Conservation (phyloP, 1,284 basidiomycete species). For the Fistulinella cinereoalba region DNA sequence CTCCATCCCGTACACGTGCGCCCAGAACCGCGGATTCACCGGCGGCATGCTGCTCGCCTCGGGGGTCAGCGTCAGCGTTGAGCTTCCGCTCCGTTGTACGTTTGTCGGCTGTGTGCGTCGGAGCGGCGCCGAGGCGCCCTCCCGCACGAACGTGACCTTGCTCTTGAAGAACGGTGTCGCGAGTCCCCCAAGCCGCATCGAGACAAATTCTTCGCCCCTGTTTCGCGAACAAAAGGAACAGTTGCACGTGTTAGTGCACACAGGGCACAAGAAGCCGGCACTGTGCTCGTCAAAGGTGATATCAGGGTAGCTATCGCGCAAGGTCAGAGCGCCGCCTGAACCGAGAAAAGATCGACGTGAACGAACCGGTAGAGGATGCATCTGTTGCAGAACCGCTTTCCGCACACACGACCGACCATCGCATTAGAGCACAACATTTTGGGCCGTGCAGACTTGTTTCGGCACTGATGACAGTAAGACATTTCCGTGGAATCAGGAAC, state of each 20-base stretch:
- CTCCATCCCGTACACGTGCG: conserved; percentile 33
- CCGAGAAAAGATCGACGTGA: neutral
- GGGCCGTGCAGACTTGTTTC: conserved; percentile 18
- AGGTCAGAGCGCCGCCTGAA: neutral
- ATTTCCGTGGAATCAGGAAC: neutral
- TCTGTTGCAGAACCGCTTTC: conserved; percentile 31
- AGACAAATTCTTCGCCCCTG: conserved; percentile 31
- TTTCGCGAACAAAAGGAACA: conserved; percentile 26
- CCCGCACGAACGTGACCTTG: conserved; percentile 27
- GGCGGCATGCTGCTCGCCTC: neutral
- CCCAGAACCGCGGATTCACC: conserved; percentile 26
- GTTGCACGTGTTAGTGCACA: conserved; percentile 32
- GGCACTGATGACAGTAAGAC: conserved; percentile 30
- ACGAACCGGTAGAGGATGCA: conserved; percentile 29
- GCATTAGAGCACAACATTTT: conserved; percentile 33
- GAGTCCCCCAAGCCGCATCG: conserved; percentile 27
- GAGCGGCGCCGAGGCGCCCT: conserved; percentile 2
- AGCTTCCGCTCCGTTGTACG: neutral
- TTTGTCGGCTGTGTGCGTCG: neutral
- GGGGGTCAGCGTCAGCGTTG: conserved; percentile 6
- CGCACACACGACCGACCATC: conserved; percentile 13
- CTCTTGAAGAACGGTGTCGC: conserved; percentile 23
- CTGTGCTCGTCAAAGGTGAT: conserved; percentile 28
- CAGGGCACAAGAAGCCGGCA: conserved; percentile 28
- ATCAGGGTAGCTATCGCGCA: conserved; percentile 27